A percentile compares a stretch with the other conserved stretches of the same genome.
Evolutionary conservation across 225 moss, liverwort and hornwort species (phyloP).

Genomic region (Sphagnum tenellum): DNA sequence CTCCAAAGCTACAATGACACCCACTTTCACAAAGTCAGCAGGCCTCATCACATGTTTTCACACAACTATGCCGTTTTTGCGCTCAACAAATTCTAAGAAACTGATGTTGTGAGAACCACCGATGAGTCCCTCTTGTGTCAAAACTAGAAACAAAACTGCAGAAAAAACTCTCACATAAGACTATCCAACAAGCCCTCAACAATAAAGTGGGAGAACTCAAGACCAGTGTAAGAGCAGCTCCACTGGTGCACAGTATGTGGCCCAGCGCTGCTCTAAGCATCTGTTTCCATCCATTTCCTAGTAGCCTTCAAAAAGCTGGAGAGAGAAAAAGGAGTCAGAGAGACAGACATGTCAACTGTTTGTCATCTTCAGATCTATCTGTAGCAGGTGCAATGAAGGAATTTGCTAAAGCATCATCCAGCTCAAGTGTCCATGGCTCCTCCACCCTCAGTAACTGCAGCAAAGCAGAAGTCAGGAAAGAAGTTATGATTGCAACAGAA

Average conservation of each 20-base stretch:
- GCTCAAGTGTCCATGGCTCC: slow-evolving; percentile 63
- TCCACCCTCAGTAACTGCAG: slow-evolving; percentile 66
- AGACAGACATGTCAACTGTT: slow-evolving; percentile 43
- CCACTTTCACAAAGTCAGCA: background rate
- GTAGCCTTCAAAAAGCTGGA: background rate
- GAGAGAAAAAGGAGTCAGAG: background rate
- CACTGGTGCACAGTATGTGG: too few species aligned
- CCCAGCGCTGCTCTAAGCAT: background rate
- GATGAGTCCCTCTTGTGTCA: background rate
- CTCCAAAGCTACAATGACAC: slow-evolving; percentile 44
- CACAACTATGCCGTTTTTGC: too few species aligned
- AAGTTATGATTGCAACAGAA: background rate
- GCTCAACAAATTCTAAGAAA: background rate
- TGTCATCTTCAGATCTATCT: slow-evolving; percentile 51
- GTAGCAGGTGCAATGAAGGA: slow-evolving; percentile 81
- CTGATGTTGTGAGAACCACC: background rate
- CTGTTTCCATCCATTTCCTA: background rate
- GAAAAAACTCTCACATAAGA: background rate
- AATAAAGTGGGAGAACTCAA: background rate
- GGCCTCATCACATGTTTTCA: too few species aligned
- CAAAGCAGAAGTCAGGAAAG: background rate
- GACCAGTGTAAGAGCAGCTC: background rate
- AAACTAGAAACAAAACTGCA: background rate
- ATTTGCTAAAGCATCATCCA: slow-evolving; percentile 79
- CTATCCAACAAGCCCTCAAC: background rate